These are phyloP conservation scores for Bisporella sp. DNA, from an alignment of 2,329 filamentous ascomycete species.

Conservation along the genomic window DNA sequence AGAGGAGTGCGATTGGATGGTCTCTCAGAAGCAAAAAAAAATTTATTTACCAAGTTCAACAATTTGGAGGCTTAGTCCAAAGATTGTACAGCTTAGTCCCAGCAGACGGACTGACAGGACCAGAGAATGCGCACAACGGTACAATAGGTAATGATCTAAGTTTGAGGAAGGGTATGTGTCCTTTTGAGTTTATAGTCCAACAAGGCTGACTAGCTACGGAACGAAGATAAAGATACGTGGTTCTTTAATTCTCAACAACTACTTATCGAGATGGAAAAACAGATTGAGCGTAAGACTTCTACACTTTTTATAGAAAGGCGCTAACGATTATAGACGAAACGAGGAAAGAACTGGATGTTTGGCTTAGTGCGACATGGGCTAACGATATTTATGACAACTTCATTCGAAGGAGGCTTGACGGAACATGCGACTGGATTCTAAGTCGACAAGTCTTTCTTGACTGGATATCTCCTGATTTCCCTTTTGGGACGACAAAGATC, in stretches of 20 bases:
- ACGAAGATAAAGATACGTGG: too few species aligned
- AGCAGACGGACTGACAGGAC: too few species aligned
- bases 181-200: too few species aligned
- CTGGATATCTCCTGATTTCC: constrained; percentile 2
- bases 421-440: constrained; percentile 2
- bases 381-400: constrained; percentile 2
- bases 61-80: background rate
- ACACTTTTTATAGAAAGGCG: background rate
- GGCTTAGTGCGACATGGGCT: constrained; percentile 2
- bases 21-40: background rate
- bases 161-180: too few species aligned
- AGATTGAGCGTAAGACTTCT: constrained; percentile 2
- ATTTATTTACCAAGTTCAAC: background rate
- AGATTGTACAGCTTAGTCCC: background rate
- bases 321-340: constrained; percentile 1
- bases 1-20: background rate
- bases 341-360: constrained; percentile 3
- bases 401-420: background rate
- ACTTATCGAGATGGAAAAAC: background rate
- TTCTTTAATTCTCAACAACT: too few species aligned
- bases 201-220: too few species aligned
- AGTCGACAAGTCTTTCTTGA: constrained; percentile 2
- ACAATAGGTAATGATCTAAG: too few species aligned
- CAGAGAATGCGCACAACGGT: too few species aligned
- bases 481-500: background rate